phyloP scores from a whole-genome alignment of 192 early-diverging fungal genomes.

The Spinellus fusiger region DNA sequence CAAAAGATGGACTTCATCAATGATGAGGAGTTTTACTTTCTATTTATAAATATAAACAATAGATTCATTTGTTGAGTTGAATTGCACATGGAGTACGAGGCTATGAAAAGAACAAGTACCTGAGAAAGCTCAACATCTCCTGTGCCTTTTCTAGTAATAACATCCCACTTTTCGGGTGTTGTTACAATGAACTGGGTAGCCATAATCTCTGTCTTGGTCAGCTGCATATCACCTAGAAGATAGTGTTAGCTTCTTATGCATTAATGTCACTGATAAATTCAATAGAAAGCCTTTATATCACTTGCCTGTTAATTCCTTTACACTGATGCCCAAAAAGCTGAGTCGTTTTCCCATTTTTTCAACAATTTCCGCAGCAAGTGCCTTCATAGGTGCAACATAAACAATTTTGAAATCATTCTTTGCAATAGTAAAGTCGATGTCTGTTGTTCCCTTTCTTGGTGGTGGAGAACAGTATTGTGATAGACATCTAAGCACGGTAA shows the following conservation, averaged over 20 bases:
- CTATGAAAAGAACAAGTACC: too few species aligned
- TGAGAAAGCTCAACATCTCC: constrained; percentile 88
- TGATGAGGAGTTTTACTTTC: constrained; percentile 89
- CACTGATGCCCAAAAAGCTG: constrained; percentile 76
- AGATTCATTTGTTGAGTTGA: not conserved
- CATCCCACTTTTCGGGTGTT: constrained; percentile 99
- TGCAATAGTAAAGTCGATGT: constrained; percentile 50
- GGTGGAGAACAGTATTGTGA: constrained; percentile 63
- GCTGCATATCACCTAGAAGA: constrained; percentile 98
- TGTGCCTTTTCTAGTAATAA: constrained; percentile 92
- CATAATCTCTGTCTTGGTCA: constrained; percentile 90
- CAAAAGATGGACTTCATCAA: constrained; percentile 96
- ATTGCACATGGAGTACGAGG: too few species aligned
- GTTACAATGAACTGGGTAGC: constrained; percentile 98
- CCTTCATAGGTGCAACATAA: constrained; percentile 98
- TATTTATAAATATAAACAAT: constrained; percentile 30
- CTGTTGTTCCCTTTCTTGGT: constrained; percentile 39
- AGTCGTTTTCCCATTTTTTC: constrained; percentile 85
- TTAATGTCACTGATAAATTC: not conserved
- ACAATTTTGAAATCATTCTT: constrained; percentile 96
- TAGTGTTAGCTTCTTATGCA: not conserved
- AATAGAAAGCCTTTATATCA: not conserved
- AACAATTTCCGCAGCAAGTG: constrained; percentile 91
- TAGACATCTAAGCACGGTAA: constrained; percentile 82
- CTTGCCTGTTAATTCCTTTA: constrained; percentile 82